Conservation (phyloP, 2,329 filamentous ascomycete species). For the Fonsecaea pugnacius region DNA sequence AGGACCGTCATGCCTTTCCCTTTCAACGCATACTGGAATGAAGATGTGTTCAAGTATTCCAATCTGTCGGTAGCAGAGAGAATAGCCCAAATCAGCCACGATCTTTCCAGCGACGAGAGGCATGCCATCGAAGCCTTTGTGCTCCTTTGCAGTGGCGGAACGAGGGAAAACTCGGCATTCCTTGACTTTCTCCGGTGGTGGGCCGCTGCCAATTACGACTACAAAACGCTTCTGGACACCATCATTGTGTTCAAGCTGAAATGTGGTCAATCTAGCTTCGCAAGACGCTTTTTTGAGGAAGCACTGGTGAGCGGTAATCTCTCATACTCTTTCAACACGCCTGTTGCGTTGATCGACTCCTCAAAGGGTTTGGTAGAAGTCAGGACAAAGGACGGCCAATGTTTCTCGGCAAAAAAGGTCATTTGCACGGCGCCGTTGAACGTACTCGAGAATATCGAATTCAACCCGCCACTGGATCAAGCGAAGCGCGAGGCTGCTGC, state of each 20-base stretch:
- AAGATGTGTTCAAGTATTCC: conserved; percentile 46
- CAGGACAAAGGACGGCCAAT: conserved; percentile 41
- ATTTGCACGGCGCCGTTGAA: conserved; percentile 54
- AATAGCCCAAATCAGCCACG: conserved; percentile 47
- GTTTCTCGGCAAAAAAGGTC: conserved; percentile 41
- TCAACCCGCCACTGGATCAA: conserved; percentile 47
- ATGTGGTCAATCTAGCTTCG: conserved; percentile 53
- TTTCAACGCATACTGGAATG: conserved; percentile 44
- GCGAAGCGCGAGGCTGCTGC: conserved; percentile 46
- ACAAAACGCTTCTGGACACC: conserved; percentile 47
- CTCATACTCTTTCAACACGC: conserved; percentile 49
- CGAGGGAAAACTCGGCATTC: conserved; percentile 51
- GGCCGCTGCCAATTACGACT: conserved; percentile 51
- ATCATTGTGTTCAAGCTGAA: conserved; percentile 51
- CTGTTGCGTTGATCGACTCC: conserved; percentile 44
- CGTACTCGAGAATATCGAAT: conserved; percentile 48
- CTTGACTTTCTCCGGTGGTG: conserved; percentile 57
- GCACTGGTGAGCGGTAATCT: conserved; percentile 47
- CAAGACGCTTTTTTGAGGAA: conserved; percentile 53
- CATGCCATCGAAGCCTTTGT: conserved; percentile 49
- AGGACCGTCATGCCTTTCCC: conserved; percentile 49
- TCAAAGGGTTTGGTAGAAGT: conserved; percentile 42
- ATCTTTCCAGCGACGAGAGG: conserved; percentile 49
- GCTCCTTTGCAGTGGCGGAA: conserved; percentile 50
- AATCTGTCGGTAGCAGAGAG: conserved; percentile 50